Percentiles rank a stretch among this genome's conserved stretches.
phyloP scores from a whole-genome alignment of 108 stramenopile species.

The Cyclotella cryptica region DNA sequence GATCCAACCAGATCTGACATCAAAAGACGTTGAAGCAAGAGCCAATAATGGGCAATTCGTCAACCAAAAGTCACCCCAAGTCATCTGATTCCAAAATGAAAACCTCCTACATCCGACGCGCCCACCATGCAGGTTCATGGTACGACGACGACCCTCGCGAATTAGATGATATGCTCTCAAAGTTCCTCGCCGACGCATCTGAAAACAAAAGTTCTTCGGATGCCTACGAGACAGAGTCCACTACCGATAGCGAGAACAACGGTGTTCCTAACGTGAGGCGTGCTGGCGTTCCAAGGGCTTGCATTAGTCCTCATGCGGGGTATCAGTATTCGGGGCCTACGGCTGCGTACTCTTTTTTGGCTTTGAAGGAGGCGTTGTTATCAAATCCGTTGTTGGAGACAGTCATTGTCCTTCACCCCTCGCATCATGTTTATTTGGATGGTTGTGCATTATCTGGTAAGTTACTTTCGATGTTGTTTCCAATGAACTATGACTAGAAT shows the following conservation, averaged over 20 bases:
- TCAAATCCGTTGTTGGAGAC: constrained; percentile 37
- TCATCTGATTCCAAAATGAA: constrained; percentile 15
- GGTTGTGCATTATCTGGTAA: constrained; percentile 81
- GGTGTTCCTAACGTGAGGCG: not conserved
- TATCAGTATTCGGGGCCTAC: constrained; percentile 88
- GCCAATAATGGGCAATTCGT: constrained; percentile 25
- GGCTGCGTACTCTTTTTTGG: constrained; percentile 76
- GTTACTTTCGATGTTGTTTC: not conserved
- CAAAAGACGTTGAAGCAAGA: too few relatives aligned
- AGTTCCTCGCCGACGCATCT: constrained; percentile 53
- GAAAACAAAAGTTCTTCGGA: constrained; percentile 1
- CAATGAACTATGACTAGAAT: not conserved
- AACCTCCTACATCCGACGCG: constrained; percentile 62
- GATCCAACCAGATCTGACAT: too few relatives aligned
- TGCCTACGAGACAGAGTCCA: constrained; percentile 23
- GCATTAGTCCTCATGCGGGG: constrained; percentile 88
- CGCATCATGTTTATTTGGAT: constrained; percentile 86
- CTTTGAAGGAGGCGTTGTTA: constrained; percentile 52
- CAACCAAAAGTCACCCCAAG: constrained; percentile 2
- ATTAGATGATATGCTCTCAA: constrained; percentile 56
- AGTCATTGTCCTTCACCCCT: constrained; percentile 72
- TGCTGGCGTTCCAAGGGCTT: constrained; percentile 52
- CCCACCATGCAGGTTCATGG: constrained; percentile 86
- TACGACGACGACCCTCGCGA: constrained; percentile 55
- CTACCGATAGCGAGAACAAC: constrained; percentile 6